Evolutionary conservation across 2,329 filamentous ascomycete species (phyloP).

Genomic region (Achaetomium macrosporum): DNA sequence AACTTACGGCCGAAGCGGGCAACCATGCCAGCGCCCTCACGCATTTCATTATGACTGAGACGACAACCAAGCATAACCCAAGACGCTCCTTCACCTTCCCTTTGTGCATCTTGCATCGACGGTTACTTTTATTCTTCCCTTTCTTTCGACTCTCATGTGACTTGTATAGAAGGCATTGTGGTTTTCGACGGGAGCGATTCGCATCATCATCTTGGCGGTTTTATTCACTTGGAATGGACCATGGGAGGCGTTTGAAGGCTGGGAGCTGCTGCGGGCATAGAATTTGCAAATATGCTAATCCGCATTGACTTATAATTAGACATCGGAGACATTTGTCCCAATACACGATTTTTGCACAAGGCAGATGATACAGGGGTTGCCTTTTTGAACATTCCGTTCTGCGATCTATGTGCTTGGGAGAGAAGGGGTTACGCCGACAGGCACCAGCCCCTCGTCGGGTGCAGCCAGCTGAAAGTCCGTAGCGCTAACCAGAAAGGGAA

Average conservation of each 20-base stretch:
- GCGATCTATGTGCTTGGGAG: too few relatives aligned
- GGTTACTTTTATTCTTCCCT: neutral
- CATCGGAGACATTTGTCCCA: conserved; percentile 4
- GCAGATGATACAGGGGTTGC: too few relatives aligned
- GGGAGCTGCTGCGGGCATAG: conserved; percentile 5
- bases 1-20: conserved; percentile 41
- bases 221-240: conserved; percentile 1
- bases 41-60: conserved; percentile 39
- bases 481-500: conserved; percentile 16
- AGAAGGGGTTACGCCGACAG: neutral
- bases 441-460: neutral
- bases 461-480: neutral
- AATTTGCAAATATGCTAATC: neutral
- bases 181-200: conserved; percentile 3
- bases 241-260: conserved; percentile 10
- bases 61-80: conserved; percentile 15
- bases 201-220: conserved; percentile 3
- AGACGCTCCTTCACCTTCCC: conserved; percentile 14
- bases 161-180: conserved; percentile 12
- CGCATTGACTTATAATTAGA: conserved; percentile 21
- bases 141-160: neutral
- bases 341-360: too few relatives aligned
- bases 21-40: conserved; percentile 30
- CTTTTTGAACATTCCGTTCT: too few relatives aligned
- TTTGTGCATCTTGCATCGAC: conserved; percentile 5